These are phyloP conservation scores for Maudiozyma turicensis DNA, from an alignment of 805 yeast species.

Conservation along the genomic window DNA sequence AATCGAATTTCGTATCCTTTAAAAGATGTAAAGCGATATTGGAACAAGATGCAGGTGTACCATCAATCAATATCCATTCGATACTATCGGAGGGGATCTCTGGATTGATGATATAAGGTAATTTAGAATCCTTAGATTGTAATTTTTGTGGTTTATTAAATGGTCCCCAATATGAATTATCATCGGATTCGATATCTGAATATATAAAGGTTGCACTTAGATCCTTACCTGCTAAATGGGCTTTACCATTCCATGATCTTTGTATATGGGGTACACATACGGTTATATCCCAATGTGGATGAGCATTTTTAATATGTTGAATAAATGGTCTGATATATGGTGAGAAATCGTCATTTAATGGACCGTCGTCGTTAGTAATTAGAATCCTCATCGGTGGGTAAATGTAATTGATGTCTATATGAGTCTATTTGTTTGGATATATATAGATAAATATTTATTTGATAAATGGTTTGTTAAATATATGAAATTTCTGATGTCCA, in stretches of 20 bases:
- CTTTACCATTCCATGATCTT: conserved; percentile 95
- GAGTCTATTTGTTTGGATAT: too few species aligned
- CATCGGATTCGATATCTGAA: conserved; percentile 36
- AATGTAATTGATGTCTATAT: too few species aligned
- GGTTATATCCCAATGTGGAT: conserved; percentile 76
- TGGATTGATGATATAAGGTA: conserved; percentile 16
- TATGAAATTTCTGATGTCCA: not conserved
- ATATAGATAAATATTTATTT: not conserved
- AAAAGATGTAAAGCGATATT: conserved; percentile 81
- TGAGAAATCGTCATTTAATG: conserved; percentile 66
- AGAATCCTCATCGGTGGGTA: conserved; percentile 36
- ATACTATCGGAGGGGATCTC: conserved; percentile 32
- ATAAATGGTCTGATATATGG: conserved; percentile 81
- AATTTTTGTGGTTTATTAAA: conserved; percentile 45
- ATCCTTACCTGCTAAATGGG: conserved; percentile 77
- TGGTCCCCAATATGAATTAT: conserved; percentile 58
- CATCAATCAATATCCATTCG: conserved; percentile 83
- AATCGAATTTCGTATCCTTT: conserved; percentile 47
- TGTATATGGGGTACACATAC: conserved; percentile 76
- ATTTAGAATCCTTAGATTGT: conserved; percentile 21
- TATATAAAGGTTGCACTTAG: conserved; percentile 57
- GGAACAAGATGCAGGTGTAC: conserved; percentile 94
- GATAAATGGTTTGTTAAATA: not conserved
- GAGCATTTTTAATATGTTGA: conserved; percentile 44
- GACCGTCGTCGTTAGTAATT: conserved; percentile 93